Percentiles rank a stretch among this genome's conserved stretches.
Evolutionary conservation across 139 green algal species (phyloP).

Genomic region (Desmodesmus armatus): DNA sequence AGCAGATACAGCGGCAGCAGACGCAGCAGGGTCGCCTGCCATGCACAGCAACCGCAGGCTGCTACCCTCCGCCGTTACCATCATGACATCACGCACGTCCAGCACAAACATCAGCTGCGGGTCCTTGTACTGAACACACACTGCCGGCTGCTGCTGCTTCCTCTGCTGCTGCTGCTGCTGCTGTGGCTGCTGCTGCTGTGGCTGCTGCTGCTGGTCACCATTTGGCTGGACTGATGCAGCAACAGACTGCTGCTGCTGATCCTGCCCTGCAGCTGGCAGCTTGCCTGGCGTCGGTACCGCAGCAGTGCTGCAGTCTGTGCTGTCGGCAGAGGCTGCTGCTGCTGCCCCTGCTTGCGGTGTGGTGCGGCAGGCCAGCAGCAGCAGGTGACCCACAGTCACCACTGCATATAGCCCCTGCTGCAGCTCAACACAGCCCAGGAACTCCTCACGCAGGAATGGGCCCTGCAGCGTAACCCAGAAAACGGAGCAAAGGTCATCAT

Average conservation of each 20-base stretch:
- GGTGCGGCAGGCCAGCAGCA: slow-evolving; percentile 24
- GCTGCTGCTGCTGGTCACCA: too few species aligned
- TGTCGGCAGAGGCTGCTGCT: too few species aligned
- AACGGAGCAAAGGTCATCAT: too few species aligned
- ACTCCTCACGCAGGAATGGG: slow-evolving; percentile 46
- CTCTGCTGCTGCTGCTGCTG: too few species aligned
- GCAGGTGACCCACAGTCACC: slow-evolving; percentile 16
- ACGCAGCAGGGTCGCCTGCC: slow-evolving; percentile 6
- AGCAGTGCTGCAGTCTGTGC: background rate
- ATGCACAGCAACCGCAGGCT: slow-evolving; percentile 39
- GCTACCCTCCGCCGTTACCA: slow-evolving; percentile 1
- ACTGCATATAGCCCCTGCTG: slow-evolving; percentile 19
- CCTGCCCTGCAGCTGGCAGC: background rate
- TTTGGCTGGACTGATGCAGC: background rate
- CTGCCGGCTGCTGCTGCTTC: background rate
- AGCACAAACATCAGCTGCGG: slow-evolving; percentile 39
- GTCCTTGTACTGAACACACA: slow-evolving; percentile 14
- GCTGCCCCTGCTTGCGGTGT: too few species aligned
- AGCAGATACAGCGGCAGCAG: background rate
- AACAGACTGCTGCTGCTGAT: background rate
- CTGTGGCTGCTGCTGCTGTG: background rate
- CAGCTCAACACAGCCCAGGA: slow-evolving; percentile 56
- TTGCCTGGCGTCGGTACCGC: background rate
- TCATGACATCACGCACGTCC: slow-evolving; percentile 35
- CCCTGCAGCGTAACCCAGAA: too few species aligned